Percentiles rank a stretch among this genome's conserved stretches.
Evolutionary conservation across 2,329 filamentous ascomycete species (phyloP).

Genomic region (Bretziella fagacearum): DNA sequence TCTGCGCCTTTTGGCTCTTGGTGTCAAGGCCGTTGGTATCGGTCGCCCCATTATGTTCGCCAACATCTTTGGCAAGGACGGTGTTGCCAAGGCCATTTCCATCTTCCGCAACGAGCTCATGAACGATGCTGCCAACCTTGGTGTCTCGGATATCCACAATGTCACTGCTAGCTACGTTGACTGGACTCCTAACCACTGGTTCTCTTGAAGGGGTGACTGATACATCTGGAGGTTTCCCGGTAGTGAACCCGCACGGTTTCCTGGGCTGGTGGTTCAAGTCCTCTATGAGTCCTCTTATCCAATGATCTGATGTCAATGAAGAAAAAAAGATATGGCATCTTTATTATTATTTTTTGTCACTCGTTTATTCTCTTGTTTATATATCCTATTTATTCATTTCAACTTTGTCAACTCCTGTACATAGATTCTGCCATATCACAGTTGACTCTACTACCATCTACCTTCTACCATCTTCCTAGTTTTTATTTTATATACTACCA

Average conservation of each 20-base stretch:
- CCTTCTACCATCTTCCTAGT: too few relatives aligned
- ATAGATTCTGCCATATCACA: too few relatives aligned
- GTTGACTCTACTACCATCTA: too few relatives aligned
- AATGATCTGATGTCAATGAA: too few relatives aligned
- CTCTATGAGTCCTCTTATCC: too few relatives aligned
- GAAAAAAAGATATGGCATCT: too few relatives aligned
- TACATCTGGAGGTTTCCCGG: not conserved
- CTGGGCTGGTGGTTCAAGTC: not conserved
- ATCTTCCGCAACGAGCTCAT: slow-evolving; percentile 34
- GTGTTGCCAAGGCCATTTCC: slow-evolving; percentile 27
- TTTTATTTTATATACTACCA: too few relatives aligned
- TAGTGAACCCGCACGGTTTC: not conserved
- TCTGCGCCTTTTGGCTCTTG: slow-evolving; percentile 28
- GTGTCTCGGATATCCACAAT: slow-evolving; percentile 24
- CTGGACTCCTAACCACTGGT: slow-evolving; percentile 21
- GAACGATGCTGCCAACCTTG: slow-evolving; percentile 28
- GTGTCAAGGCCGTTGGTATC: slow-evolving; percentile 29
- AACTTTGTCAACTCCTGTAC: too few relatives aligned
- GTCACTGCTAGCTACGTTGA: slow-evolving; percentile 20
- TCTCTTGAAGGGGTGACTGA: slow-evolving; percentile 11
- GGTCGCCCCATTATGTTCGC: slow-evolving; percentile 25
- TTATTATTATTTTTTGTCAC: too few relatives aligned
- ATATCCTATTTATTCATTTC: too few relatives aligned
- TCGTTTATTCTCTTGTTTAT: too few relatives aligned
- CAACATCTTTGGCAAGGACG: slow-evolving; percentile 33